Evolutionary conservation across 805 yeast species (phyloP).

Genomic region (Scheffersomyces spartinae): DNA sequence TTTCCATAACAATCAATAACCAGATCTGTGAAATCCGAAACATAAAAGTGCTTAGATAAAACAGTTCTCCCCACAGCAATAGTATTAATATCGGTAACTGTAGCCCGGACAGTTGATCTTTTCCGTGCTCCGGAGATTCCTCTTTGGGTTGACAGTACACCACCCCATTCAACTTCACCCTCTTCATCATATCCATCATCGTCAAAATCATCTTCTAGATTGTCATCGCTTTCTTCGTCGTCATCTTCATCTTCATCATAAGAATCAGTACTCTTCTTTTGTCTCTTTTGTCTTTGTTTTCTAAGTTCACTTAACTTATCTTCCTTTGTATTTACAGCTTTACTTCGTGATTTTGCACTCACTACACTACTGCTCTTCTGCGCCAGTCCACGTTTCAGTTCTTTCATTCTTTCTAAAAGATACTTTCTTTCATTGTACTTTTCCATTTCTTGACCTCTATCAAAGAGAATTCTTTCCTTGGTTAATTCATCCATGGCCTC

Average conservation of each 20-base stretch:
- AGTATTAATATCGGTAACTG: constrained; percentile 55
- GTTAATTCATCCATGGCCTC: constrained; percentile 82
- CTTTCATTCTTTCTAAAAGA: constrained; percentile 71
- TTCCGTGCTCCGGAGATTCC: too few species aligned
- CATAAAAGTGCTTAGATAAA: constrained; percentile 64
- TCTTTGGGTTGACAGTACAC: too few species aligned
- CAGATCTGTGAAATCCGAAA: constrained; percentile 66
- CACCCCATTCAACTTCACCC: constrained; percentile 29
- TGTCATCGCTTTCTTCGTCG: constrained; percentile 17
- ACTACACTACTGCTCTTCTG: constrained; percentile 14
- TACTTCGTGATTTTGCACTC: constrained; percentile 17
- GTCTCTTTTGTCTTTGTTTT: constrained; percentile 59
- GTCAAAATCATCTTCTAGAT: constrained; percentile 18
- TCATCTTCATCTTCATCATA: too few species aligned
- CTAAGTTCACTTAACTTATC: constrained; percentile 62
- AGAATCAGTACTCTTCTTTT: constrained; percentile 8
- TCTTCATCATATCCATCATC: constrained; percentile 33
- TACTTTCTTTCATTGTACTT: constrained; percentile 74
- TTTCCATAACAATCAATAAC: constrained; percentile 71
- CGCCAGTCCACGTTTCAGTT: constrained; percentile 25
- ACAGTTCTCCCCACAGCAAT: constrained; percentile 69
- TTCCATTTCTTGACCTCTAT: constrained; percentile 87
- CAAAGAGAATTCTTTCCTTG: constrained; percentile 84
- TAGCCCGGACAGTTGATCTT: too few species aligned
- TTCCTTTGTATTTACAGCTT: constrained; percentile 23